Evolutionary conservation across 768 basidiomycete genomes (phyloP).

Genomic region (Cubamyces lactineus): DNA sequence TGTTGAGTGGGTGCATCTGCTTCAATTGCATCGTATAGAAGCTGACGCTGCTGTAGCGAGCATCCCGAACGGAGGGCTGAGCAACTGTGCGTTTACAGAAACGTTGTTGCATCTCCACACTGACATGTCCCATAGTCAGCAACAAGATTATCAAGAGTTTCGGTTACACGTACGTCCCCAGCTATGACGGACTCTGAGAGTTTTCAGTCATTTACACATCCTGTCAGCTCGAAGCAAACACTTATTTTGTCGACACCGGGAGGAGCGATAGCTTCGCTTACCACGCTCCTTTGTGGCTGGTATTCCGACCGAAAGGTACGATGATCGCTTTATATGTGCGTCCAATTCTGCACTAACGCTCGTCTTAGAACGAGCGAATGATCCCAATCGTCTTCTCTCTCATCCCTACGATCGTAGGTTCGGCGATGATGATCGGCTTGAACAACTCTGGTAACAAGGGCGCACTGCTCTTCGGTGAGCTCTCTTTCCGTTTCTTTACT

Average conservation of each 20-base stretch:
- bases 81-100: slow-evolving; percentile 54
- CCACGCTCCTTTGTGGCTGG: slow-evolving; percentile 59
- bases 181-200: background rate
- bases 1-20: slow-evolving; percentile 50
- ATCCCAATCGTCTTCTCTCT: slow-evolving; percentile 59
- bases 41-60: slow-evolving; percentile 47
- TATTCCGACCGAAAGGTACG: slow-evolving; percentile 65
- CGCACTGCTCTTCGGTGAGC: slow-evolving; percentile 55
- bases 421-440: slow-evolving; percentile 50
- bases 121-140: slow-evolving; percentile 46
- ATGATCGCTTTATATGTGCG: no score
- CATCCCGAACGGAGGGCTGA: slow-evolving; percentile 65
- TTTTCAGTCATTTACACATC: background rate
- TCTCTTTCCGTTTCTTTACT: background rate
- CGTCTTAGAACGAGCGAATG: slow-evolving; percentile 56
- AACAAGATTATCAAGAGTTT: slow-evolving; percentile 65
- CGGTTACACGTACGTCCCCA: slow-evolving; percentile 57
- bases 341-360: background rate
- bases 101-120: background rate
- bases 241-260: slow-evolving; percentile 61
- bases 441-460: slow-evolving; percentile 53
- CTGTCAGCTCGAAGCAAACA: slow-evolving; percentile 55
- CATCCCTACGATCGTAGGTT: slow-evolving; percentile 60
- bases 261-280: slow-evolving; percentile 49
- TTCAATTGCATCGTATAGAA: no score